Percentiles rank a stretch among this genome's conserved stretches.
These are phyloP conservation scores for Eimeria falciformis DNA, from an alignment of 169 alveolate genomes.

Conservation along the genomic window DNA sequence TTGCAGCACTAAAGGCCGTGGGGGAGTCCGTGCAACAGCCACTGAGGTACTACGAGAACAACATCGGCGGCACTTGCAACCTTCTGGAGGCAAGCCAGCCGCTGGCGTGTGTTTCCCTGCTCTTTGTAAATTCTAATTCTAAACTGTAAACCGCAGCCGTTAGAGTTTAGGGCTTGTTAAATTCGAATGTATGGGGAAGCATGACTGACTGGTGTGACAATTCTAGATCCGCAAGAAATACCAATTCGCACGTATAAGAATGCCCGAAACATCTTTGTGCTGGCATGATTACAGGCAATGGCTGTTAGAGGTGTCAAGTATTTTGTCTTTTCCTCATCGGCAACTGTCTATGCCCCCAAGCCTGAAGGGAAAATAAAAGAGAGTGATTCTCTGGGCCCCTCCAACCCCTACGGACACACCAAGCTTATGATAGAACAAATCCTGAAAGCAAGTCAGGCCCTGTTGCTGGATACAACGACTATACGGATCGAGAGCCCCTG, in stretches of 20 bases:
- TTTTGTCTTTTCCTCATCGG: constrained; percentile 93
- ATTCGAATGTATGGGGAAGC: too few species aligned
- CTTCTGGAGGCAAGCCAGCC: constrained; percentile 80
- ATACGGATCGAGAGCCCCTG: too few species aligned
- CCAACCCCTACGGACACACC: constrained; percentile 94
- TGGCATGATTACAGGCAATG: constrained; percentile 88
- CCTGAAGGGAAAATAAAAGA: constrained; percentile 81
- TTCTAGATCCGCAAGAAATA: too few species aligned
- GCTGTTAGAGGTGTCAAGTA: constrained; percentile 84
- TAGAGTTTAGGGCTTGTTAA: too few species aligned
- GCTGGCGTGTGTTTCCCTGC: too few species aligned
- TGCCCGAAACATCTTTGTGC: too few species aligned
- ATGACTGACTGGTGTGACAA: too few species aligned
- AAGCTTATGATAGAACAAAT: constrained; percentile 90
- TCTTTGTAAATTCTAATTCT: too few species aligned
- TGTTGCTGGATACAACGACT: too few species aligned
- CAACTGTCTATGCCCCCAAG: constrained; percentile 93
- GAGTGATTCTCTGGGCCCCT: constrained; percentile 86
- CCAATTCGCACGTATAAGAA: too few species aligned
- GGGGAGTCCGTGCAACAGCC: constrained; percentile 94
- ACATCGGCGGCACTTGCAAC: constrained; percentile 91
- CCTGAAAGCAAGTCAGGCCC: constrained; percentile 56
- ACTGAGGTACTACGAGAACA: constrained; percentile 91
- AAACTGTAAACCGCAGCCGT: too few species aligned
- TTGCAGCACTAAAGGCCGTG: constrained; percentile 94